Evolutionary conservation across 23 red algal genomes (phyloP).

Genomic region (Rhodosorus marinus): DNA sequence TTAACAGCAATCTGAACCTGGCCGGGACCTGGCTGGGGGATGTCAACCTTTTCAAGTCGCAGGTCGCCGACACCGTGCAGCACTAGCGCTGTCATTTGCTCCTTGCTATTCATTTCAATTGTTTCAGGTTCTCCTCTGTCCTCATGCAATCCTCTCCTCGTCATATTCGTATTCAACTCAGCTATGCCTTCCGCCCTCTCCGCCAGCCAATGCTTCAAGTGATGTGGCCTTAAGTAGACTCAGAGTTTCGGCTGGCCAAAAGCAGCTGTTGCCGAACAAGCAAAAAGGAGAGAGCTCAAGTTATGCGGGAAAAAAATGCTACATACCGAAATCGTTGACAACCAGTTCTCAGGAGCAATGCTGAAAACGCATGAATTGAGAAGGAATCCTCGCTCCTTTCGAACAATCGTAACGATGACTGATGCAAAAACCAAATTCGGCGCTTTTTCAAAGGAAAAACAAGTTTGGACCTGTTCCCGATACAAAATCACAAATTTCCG

Average conservation of each 20-base stretch:
- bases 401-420: too few relatives aligned
- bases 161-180: neutral
- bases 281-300: too few relatives aligned
- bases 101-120: too few relatives aligned
- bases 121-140: neutral
- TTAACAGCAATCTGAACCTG: slow-evolving; percentile 42
- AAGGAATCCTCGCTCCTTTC: too few relatives aligned
- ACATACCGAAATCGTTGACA: neutral
- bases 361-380: neutral
- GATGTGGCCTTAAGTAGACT: too few relatives aligned
- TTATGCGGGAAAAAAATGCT: neutral
- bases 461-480: too few relatives aligned
- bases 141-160: neutral
- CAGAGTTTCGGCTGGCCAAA: too few relatives aligned
- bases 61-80: slow-evolving; percentile 39
- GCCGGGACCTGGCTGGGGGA: slow-evolving; percentile 21
- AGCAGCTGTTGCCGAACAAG: too few relatives aligned
- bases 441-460: too few relatives aligned
- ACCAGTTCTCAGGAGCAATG: neutral
- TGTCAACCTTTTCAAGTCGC: slow-evolving; percentile 18
- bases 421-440: too few relatives aligned
- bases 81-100: slow-evolving; percentile 26
- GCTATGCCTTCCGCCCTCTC: neutral
- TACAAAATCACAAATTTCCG: too few relatives aligned
- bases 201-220: too few relatives aligned